A percentile compares a stretch with the other conserved stretches of the same genome.
These are phyloP conservation scores for Colletotrichum tabaci DNA, from an alignment of 2,329 filamentous ascomycete species.

Conservation along the genomic window DNA sequence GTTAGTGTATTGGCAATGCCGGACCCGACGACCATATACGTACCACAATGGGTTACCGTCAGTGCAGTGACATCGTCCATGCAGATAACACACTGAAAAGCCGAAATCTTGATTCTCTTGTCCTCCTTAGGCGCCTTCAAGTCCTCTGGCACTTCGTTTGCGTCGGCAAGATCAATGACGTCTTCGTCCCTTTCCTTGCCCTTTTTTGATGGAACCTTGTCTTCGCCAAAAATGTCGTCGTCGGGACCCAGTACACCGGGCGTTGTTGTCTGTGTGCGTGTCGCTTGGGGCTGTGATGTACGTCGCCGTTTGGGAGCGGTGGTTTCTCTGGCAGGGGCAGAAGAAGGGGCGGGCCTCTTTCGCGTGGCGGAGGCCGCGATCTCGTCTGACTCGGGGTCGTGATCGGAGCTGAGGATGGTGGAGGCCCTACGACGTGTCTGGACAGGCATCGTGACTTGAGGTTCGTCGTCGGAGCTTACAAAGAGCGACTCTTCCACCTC, in stretches of 20 bases:
- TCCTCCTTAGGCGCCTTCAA: constrained; percentile 63
- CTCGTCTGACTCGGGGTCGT: constrained; percentile 39
- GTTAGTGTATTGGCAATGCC: background rate
- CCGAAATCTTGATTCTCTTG: constrained; percentile 66
- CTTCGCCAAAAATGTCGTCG: constrained; percentile 50
- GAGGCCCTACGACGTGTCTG: constrained; percentile 41
- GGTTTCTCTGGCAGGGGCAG: constrained; percentile 15
- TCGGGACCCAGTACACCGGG: constrained; percentile 36
- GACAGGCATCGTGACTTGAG: constrained; percentile 41
- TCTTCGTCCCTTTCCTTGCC: constrained; percentile 49
- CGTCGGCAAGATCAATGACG: constrained; percentile 59
- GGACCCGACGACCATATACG: constrained; percentile 46
- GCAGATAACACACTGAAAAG: constrained; percentile 77
- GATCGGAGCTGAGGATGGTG: constrained; percentile 35
- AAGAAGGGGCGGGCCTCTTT: constrained; percentile 39
- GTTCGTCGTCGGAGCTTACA: constrained; percentile 39
- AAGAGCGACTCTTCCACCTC: constrained; percentile 37
- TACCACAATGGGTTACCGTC: constrained; percentile 78
- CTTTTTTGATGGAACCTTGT: constrained; percentile 34
- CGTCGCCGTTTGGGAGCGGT: constrained; percentile 37
- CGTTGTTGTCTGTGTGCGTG: constrained; percentile 45
- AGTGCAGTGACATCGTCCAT: constrained; percentile 73
- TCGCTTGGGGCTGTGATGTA: constrained; percentile 38
- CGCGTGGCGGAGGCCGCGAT: constrained; percentile 19
- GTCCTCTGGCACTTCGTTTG: constrained; percentile 60